A percentile compares a stretch with the other conserved stretches of the same genome.
Conservation (phyloP, 495 filamentous ascomycete genomes). For the Letharia columbiana region DNA sequence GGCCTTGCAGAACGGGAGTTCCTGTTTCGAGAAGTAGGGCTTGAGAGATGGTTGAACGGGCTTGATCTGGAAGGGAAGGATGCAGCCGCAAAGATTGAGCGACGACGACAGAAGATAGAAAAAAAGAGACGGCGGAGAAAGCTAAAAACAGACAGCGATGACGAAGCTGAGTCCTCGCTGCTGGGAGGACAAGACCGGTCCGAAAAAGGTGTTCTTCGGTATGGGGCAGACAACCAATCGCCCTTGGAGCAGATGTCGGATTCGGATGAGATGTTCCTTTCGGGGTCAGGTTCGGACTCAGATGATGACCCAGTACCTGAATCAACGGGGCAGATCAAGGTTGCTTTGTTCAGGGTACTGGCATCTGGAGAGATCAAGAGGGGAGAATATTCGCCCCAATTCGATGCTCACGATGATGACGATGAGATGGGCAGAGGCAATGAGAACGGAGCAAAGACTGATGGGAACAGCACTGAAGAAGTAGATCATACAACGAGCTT, state of each 20-base stretch:
- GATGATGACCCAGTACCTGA: slow-evolving; percentile 88
- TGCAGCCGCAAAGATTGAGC: slow-evolving; percentile 81
- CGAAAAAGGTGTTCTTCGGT: slow-evolving; percentile 59
- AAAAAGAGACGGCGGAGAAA: slow-evolving; percentile 66
- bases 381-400: slow-evolving; percentile 96
- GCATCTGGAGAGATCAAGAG: slow-evolving; percentile 95
- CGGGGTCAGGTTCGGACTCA: slow-evolving; percentile 62
- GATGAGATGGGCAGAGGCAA: slow-evolving; percentile 49
- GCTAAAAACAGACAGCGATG: slow-evolving; percentile 37
- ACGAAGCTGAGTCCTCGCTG: slow-evolving; percentile 36
- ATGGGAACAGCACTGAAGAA: slow-evolving; percentile 38
- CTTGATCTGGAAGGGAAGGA: slow-evolving; percentile 83
- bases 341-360: slow-evolving; percentile 89
- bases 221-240: slow-evolving; percentile 62
- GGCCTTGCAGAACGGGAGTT: slow-evolving; percentile 96
- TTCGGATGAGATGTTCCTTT: slow-evolving; percentile 53
- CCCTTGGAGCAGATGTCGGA: slow-evolving; percentile 68
- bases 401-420: slow-evolving; percentile 92
- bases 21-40: slow-evolving; percentile 90
- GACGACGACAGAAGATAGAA: slow-evolving; percentile 77
- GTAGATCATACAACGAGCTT: slow-evolving; percentile 98
- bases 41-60: slow-evolving; percentile 93
- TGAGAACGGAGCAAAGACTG: slow-evolving; percentile 34
- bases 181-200: slow-evolving; percentile 24
- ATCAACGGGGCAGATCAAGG: slow-evolving; percentile 95